Conservation (phyloP, 768 basidiomycete species). For the Inosperma sp. region DNA sequence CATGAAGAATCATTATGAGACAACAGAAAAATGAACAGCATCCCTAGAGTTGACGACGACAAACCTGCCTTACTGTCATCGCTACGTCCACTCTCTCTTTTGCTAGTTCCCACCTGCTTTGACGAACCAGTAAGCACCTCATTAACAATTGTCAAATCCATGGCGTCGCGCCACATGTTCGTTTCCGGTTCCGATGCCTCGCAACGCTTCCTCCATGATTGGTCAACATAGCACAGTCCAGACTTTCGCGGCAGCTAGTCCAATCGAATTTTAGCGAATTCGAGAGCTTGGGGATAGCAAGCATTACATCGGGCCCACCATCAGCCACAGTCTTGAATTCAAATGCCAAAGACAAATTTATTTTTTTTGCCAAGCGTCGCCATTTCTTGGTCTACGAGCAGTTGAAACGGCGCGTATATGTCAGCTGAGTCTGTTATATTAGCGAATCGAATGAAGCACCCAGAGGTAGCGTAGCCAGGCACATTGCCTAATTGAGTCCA, state of each 20-base stretch:
- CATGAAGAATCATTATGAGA: background rate
- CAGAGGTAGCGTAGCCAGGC: background rate
- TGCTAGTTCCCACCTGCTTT: background rate
- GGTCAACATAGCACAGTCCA: background rate
- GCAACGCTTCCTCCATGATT: background rate
- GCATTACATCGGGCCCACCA: slow-evolving; percentile 15
- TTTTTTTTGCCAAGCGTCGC: background rate
- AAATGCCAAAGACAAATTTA: slow-evolving; percentile 6
- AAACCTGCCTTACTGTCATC: background rate
- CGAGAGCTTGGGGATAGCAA: slow-evolving; percentile 12
- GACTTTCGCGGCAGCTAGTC: slow-evolving; percentile 12
- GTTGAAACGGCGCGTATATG: background rate
- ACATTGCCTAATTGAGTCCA: background rate
- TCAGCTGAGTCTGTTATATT: background rate
- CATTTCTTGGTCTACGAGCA: background rate
- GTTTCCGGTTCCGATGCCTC: background rate
- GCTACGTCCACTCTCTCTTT: background rate
- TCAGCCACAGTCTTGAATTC: slow-evolving; percentile 17
- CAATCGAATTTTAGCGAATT: slow-evolving; percentile 15
- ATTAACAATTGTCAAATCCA: too few relatives aligned
- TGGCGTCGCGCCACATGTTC: background rate
- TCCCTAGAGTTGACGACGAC: slow-evolving; percentile 1
- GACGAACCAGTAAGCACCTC: too few relatives aligned
- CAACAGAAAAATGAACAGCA: background rate
- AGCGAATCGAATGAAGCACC: background rate